Base-by-base conservation (phyloP, 1,139 yeast genomes). In the Hemisphaericaspora lyxosophila region DNA sequence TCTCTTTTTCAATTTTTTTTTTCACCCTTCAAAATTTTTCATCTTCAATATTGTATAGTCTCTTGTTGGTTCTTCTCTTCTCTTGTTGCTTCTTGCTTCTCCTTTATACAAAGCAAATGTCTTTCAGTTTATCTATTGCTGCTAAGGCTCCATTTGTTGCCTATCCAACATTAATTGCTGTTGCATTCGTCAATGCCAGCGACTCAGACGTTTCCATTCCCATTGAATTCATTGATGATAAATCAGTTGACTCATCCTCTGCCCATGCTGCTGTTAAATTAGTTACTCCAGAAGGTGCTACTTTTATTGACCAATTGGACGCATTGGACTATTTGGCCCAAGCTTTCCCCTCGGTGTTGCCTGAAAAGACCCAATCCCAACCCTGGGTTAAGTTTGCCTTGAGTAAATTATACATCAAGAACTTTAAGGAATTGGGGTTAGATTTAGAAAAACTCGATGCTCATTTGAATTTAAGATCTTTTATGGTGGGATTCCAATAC, bases 91-190 rank as follows among this genome's bases (percentile, higher is more conserved):
- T n/a, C n/a, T n/a, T n/a, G n/a, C 15, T 19, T 17, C 12, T 5
- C 5, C 12, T 23, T 7, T 16, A 12, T 9, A 8, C 22, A 14
- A 13, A 14, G 17, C 19, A 5, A 20, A 64, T 64, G 70, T 51
- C 65, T 9, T 53, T 57, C 34, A 55, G 59, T 25, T 72, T 88
- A 46, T 73, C 82, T 39, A 64, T 90, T 50, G 96, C 96, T 42
- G 90, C 88, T 42, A 89, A 88, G 70, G 95, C 96, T 7, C 85
- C 85, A 28, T 72, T 76, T 36, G 80, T 85, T 42, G 94, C 92
- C 19, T 90, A 87, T 59, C 78, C 89, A n/a, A 79, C 82, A 17
- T 65, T 89, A 45, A 78, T 85, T 55, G 95, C 95, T 29, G 86
- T 89, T 33, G 81, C 83, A 19, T 72, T 85, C 39, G 78, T 85